Evolutionary conservation across 495 filamentous ascomycete species (phyloP).

Genomic region (Penicillium salamii): DNA sequence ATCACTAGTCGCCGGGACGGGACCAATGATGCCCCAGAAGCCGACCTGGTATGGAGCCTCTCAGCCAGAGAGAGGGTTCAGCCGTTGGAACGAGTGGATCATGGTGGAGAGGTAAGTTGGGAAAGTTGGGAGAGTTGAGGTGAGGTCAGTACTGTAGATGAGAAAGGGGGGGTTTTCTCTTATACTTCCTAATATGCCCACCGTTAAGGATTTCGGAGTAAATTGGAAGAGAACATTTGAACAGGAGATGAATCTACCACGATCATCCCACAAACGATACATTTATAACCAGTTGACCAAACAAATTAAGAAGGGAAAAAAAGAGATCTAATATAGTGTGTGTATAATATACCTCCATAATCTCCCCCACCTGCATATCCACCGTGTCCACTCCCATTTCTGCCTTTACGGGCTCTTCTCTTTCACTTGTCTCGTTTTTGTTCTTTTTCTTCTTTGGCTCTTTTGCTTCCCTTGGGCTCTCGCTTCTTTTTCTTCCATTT

Average conservation of each 20-base stretch:
- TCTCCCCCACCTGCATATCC: constrained; percentile 3
- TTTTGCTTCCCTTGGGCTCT: background rate
- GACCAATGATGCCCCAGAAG: constrained; percentile 23
- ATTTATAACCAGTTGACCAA: no score
- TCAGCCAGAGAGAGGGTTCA: constrained; percentile 19
- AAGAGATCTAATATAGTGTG: background rate
- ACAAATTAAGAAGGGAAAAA: background rate
- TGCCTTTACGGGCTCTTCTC: background rate
- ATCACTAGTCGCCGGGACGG: constrained; percentile 22
- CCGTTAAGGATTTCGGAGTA: no score
- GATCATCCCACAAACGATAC: no score
- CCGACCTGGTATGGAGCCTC: constrained; percentile 14
- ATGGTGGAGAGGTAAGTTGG: background rate
- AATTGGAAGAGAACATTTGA: no score
- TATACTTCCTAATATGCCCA: no score
- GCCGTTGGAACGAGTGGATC: constrained; percentile 31
- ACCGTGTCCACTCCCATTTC: constrained; percentile 5
- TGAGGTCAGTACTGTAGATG: background rate
- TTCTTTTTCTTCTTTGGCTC: background rate
- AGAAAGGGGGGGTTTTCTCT: background rate
- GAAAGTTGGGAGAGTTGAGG: constrained; percentile 7
- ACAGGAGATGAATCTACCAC: no score
- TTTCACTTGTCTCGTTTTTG: background rate
- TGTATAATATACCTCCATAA: background rate
- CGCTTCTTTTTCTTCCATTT: background rate